Evolutionary conservation across 139 green algal genomes (phyloP).

Genomic region (Axilococcus clingmanii): DNA sequence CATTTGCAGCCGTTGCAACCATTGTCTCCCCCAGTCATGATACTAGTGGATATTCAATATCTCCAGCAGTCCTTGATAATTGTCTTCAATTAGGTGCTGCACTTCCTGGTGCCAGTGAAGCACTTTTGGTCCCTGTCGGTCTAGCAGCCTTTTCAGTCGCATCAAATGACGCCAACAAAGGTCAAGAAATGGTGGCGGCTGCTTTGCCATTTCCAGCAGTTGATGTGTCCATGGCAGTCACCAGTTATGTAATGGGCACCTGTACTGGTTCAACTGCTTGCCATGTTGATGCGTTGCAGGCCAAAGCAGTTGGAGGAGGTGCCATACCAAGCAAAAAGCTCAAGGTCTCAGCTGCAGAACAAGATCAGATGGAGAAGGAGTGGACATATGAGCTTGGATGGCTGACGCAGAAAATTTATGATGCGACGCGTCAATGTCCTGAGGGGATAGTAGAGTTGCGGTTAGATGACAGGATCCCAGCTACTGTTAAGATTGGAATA

Average conservation of each 20-base stretch:
- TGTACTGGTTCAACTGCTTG: background rate
- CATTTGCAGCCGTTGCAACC: slow-evolving; percentile 3
- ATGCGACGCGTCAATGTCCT: background rate
- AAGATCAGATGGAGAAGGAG: background rate
- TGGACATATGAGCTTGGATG: slow-evolving; percentile 11
- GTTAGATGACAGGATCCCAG: background rate
- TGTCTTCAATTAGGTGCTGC: slow-evolving; percentile 21
- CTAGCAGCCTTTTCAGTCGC: slow-evolving; percentile 9
- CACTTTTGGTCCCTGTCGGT: slow-evolving; percentile 18
- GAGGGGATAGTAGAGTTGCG: background rate
- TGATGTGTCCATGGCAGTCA: background rate
- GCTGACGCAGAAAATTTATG: slow-evolving; percentile 3
- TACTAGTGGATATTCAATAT: slow-evolving; percentile 6
- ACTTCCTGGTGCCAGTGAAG: background rate
- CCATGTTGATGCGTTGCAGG: slow-evolving; percentile 6
- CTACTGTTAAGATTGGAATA: background rate
- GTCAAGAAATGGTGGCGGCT: background rate
- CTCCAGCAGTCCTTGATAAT: slow-evolving; percentile 21
- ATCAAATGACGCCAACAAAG: background rate
- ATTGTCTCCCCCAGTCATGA: slow-evolving; percentile 7
- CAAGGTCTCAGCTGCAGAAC: too few species aligned
- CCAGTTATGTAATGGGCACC: slow-evolving; percentile 5
- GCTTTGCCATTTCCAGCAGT: background rate
- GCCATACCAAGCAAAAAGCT: too few species aligned
- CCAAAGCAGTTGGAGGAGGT: too few species aligned